A percentile compares a stretch with the other conserved stretches of the same genome.
Evolutionary conservation across 2,329 filamentous ascomycete species (phyloP).

Genomic region (Trichoderma koningiopsis): DNA sequence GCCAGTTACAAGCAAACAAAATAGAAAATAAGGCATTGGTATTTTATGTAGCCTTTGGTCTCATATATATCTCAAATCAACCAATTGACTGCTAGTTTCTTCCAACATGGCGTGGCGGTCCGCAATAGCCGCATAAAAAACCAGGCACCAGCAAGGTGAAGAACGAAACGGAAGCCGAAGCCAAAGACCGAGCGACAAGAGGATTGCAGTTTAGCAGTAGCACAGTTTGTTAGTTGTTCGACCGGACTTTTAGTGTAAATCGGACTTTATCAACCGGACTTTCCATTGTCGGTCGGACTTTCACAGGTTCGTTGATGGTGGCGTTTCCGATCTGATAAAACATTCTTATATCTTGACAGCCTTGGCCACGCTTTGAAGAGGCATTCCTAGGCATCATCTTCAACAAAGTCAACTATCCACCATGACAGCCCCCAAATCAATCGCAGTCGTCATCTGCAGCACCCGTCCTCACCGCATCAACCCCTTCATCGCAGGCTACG

Average conservation of each 20-base stretch:
- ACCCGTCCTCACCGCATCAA: conserved; percentile 40
- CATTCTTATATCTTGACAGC: background rate
- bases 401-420: background rate
- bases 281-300: no score
- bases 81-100: background rate
- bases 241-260: background rate
- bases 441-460: conserved; percentile 44
- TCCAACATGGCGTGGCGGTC: background rate
- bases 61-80: background rate
- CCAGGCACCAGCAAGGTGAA: background rate
- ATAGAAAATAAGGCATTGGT: no score
- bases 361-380: background rate
- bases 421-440: conserved; percentile 11
- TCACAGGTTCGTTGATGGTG: background rate
- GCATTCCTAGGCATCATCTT: background rate
- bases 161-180: background rate
- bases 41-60: background rate
- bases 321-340: background rate
- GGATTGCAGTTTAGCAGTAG: background rate
- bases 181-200: background rate
- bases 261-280: background rate
- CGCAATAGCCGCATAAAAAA: background rate
- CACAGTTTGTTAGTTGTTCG: background rate
- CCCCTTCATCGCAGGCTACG: conserved; percentile 39
- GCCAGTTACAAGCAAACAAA: no score